Evolutionary conservation across 2,329 filamentous ascomycete genomes (phyloP).

Genomic region (Sclerotinia borealis): DNA sequence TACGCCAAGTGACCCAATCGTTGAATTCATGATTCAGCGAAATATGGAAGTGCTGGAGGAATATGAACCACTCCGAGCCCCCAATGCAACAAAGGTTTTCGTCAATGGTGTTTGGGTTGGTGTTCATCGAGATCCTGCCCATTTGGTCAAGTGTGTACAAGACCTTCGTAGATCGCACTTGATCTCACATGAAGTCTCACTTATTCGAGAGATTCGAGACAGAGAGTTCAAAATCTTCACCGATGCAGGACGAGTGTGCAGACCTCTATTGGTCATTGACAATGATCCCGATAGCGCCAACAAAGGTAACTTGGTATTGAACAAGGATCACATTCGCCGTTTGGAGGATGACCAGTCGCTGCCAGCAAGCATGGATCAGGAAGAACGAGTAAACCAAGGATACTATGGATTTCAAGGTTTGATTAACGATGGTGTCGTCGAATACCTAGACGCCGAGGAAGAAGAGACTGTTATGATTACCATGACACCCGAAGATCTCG

Average conservation of each 20-base stretch:
- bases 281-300: constrained; percentile 71
- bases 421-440: constrained; percentile 77
- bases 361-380: constrained; percentile 51
- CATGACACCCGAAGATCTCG: constrained; percentile 95
- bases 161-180: constrained; percentile 73
- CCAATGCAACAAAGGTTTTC: constrained; percentile 94
- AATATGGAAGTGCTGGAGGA: constrained; percentile 97
- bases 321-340: constrained; percentile 72
- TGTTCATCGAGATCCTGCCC: constrained; percentile 81
- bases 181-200: constrained; percentile 85
- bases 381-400: constrained; percentile 48
- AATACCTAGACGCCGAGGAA: constrained; percentile 96
- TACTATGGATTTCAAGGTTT: constrained; percentile 87
- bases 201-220: constrained; percentile 94
- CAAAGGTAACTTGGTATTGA: constrained; percentile 72
- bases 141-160: constrained; percentile 73
- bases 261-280: constrained; percentile 89
- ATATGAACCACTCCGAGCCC: constrained; percentile 78
- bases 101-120: constrained; percentile 98
- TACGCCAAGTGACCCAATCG: constrained; percentile 81
- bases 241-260: constrained; percentile 89
- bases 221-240: constrained; percentile 98
- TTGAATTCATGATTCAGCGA: constrained; percentile 91
- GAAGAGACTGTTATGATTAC: constrained; percentile 99
- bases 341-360: constrained; percentile 69